Evolutionary conservation across 169 alveolate species (phyloP), one percentile per base, ranked within the genome.

Genomic region (Cyclospora cayetanensis): DNA sequence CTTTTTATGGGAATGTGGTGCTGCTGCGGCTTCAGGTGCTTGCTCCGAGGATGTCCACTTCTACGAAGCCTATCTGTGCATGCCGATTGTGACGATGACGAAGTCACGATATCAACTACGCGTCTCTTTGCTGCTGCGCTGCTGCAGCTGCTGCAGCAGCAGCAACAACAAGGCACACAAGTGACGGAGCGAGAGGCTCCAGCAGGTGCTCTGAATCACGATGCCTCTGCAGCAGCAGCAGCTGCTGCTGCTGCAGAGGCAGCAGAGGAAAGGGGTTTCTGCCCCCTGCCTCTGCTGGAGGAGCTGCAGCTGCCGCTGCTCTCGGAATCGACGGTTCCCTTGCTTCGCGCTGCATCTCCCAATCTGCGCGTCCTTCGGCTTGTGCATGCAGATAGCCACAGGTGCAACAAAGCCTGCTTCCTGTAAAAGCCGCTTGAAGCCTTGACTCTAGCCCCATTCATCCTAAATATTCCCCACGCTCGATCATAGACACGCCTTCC

Each of bases 301-400:
- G 52, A 68, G 80, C 80, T 68, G 80, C 80, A 68, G 80, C 80
- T 68, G 46, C 80, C 80, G 80, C 80, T 68, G 80, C 80, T 68
- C 52, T 29, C 80, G 35, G 80, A 42, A 68, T 42, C 80, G 35
- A 20, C 80, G 35, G 80, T 68, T 27, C 80, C 80, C 52, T 46
- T 68, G 80, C 80, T 68, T 22, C 80, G 80, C 35, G 80, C 80
- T 31, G 80, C 80, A 68, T 42, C 80, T 34, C 80, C 80, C 29
- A 68, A 68, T 39, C 80, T 68, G 5, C 80, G 1, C 1, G 5
- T 34, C 11, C 80, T 68, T 1, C 46, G 50, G 22, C 80, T 68
- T 22, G 52, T 68, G 50, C 80, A 31, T 68, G 80, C 80, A 31
- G 80, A 68, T 5, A 68, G 80, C 22, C 80, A 68, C 80, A 68